phyloP scores from a whole-genome alignment of 257 asterid species.

The Solanum chmielewskii region DNA sequence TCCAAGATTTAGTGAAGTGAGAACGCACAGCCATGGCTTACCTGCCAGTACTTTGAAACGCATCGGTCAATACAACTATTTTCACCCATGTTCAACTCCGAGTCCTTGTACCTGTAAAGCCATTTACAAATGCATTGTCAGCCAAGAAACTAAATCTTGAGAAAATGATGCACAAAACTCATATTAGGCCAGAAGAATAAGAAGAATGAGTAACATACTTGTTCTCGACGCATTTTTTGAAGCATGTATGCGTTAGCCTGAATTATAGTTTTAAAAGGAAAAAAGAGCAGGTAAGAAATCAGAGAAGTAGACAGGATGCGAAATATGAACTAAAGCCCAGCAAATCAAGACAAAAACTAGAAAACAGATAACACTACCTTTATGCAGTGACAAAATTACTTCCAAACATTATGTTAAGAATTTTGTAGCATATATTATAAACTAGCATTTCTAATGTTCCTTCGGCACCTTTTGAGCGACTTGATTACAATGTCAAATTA shows the following conservation, averaged over 20 bases:
- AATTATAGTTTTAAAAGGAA: constrained; percentile 1
- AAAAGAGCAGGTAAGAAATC: not conserved
- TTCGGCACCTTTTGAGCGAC: not conserved
- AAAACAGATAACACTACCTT: not conserved
- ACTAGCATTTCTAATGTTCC: not conserved
- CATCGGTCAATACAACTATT: constrained; percentile 87
- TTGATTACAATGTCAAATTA: not conserved
- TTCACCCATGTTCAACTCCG: constrained; percentile 90
- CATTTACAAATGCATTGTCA: not conserved
- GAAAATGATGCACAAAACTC: not conserved
- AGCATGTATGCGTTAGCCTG: constrained; percentile 88
- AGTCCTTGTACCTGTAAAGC: constrained; percentile 59
- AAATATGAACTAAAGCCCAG: not conserved
- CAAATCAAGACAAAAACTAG: not conserved
- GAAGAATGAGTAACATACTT: constrained; percentile 31
- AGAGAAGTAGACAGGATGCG: not conserved
- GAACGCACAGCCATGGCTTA: constrained; percentile 2
- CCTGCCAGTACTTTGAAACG: constrained; percentile 86
- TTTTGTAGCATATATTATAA: not conserved
- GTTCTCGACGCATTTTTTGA: constrained; percentile 65
- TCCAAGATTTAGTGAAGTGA: not conserved
- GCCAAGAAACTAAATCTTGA: not conserved
- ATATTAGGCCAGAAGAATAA: not conserved
- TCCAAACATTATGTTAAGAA: not conserved
- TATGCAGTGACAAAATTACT: not conserved